Evolutionary conservation across 2,329 filamentous ascomycete species (phyloP).

Genomic region (Stachybotrys elegans): DNA sequence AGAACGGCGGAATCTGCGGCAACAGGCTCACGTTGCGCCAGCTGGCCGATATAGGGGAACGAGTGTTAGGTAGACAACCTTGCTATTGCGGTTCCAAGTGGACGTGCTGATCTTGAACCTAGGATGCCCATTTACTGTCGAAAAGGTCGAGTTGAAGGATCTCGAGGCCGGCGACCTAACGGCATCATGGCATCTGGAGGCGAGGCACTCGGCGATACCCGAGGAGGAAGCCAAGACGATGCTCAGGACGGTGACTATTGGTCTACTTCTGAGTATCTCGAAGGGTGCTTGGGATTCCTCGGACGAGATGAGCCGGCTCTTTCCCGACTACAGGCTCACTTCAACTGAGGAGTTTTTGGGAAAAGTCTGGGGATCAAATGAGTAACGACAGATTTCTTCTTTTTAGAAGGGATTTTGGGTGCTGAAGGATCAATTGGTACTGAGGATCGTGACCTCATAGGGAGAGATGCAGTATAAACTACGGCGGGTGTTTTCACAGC

Average conservation of each 20-base stretch:
- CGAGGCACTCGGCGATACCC: conserved; percentile 13
- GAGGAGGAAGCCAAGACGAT: conserved; percentile 12
- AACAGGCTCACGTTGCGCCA: conserved; percentile 27
- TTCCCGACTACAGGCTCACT: conserved; percentile 2
- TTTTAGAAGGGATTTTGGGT: too few species aligned
- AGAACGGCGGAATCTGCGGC: conserved; percentile 34
- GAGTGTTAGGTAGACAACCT: conserved; percentile 31
- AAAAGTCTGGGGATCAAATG: background rate
- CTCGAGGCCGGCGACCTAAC: conserved; percentile 14
- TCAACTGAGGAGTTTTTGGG: background rate
- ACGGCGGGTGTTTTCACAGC: too few species aligned
- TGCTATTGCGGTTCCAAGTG: too few species aligned
- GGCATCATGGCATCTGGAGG: conserved; percentile 16
- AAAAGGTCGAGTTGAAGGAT: conserved; percentile 12
- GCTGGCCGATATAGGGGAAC: conserved; percentile 33
- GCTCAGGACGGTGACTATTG: background rate
- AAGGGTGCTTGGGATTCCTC: conserved; percentile 1
- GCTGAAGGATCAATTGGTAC: too few species aligned
- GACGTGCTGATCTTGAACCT: too few species aligned
- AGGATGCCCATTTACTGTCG: conserved; percentile 16
- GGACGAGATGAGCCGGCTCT: conserved; percentile 3
- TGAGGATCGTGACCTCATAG: too few species aligned
- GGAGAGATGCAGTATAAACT: too few species aligned
- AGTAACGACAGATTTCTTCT: too few species aligned
- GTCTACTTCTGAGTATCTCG: background rate